A percentile compares a stretch with the other conserved stretches of the same genome.
Conservation (phyloP, 805 yeast genomes). For the Blastobotrys peoriensis region DNA sequence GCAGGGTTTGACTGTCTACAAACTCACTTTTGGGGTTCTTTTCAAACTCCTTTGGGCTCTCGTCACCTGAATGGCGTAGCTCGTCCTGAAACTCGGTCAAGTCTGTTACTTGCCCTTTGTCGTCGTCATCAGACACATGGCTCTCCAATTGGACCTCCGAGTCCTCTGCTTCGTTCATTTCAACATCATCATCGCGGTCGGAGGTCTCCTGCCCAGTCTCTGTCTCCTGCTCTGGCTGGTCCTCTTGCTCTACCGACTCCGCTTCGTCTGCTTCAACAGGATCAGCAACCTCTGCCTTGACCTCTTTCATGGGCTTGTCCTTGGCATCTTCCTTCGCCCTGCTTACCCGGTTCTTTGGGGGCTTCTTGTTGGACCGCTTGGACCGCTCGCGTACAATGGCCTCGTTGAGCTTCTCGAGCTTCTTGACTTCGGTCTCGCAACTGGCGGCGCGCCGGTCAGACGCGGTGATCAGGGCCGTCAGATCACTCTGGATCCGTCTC, state of each 20-base stretch:
- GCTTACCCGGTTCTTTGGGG: not conserved
- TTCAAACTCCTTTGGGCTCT: conserved; percentile 19
- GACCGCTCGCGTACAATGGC: not conserved
- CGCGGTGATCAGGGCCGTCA: not conserved
- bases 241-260: not conserved
- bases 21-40: conserved; percentile 73
- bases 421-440: not conserved
- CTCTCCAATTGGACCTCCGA: not conserved
- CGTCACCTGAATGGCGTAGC: not conserved
- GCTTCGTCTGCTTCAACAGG: not conserved
- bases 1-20: conserved; percentile 63
- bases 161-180: not conserved
- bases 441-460: not conserved
- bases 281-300: not conserved
- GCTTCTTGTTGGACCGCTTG: not conserved
- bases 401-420: not conserved
- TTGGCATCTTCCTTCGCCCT: not conserved
- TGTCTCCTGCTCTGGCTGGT: not conserved
- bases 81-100: not conserved
- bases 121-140: not conserved
- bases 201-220: no score
- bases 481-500: not conserved
- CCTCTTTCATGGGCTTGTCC: not conserved
- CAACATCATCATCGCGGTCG: no score
- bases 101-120: not conserved